These are phyloP conservation scores for Barnettozyma siamensis DNA, from an alignment of 805 yeast species.

Conservation along the genomic window DNA sequence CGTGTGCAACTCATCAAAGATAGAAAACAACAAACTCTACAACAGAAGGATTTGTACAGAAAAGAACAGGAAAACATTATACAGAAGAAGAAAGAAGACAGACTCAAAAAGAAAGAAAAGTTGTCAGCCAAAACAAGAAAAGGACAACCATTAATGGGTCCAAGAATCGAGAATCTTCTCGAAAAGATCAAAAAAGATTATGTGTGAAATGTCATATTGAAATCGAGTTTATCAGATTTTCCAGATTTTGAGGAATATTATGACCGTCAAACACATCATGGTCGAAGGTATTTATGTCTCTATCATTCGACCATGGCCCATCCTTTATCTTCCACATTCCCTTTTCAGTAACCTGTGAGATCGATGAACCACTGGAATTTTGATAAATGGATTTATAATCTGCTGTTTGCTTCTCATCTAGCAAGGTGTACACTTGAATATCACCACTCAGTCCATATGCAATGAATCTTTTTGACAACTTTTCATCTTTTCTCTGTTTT, in stretches of 20 bases:
- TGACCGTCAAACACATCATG: slow-evolving; percentile 8
- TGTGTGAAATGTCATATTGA: slow-evolving; percentile 3
- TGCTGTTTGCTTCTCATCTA: slow-evolving; percentile 9
- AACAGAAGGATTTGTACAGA: slow-evolving; percentile 34
- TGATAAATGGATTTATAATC: slow-evolving; percentile 2
- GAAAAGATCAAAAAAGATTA: slow-evolving; percentile 63
- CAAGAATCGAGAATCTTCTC: slow-evolving; percentile 70
- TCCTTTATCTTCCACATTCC: slow-evolving; percentile 19
- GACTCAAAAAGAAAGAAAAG: slow-evolving; percentile 39
- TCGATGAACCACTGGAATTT: not conserved
- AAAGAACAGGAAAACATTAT: slow-evolving; percentile 32
- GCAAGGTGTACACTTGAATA: slow-evolving; percentile 23
- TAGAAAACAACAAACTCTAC: slow-evolving; percentile 28
- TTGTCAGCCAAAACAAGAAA: slow-evolving; percentile 51
- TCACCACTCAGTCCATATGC: slow-evolving; percentile 35
- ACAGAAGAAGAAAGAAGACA: slow-evolving; percentile 34
- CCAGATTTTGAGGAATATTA: slow-evolving; percentile 5
- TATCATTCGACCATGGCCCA: slow-evolving; percentile 13
- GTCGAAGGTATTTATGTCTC: slow-evolving; percentile 16
- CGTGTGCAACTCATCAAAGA: slow-evolving; percentile 32
- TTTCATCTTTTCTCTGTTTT: not conserved
- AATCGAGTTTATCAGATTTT: slow-evolving; percentile 11
- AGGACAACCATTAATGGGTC: slow-evolving; percentile 92
- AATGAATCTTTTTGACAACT: slow-evolving; percentile 2
- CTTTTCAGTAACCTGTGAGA: slow-evolving; percentile 13